Evolutionary conservation across 2,329 filamentous ascomycete species (phyloP), one percentile per base, ranked within the genome.

Genomic region (Phaeosphaeria sp.): DNA sequence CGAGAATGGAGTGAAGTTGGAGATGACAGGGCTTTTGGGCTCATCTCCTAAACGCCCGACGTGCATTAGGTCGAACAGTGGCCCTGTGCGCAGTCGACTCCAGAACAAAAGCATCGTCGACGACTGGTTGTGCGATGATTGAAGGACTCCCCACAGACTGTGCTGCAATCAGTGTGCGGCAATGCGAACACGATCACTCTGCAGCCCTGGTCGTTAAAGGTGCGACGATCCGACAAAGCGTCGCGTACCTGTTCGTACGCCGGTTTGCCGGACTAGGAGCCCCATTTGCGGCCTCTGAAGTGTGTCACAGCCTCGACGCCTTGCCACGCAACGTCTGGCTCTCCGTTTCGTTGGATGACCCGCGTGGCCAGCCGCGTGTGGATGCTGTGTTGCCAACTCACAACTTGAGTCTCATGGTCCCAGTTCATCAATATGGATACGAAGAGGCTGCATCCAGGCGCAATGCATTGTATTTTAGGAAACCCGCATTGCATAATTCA

Each of bases 31-130:
- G 61, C 66, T 63, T 64, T 67, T 59, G 69, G 68, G 63, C 61
- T 62, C 59, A 71, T 69, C 57, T 65, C 61, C 64, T 60, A 71
- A 71, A 71, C 60, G 65, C 66, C 71, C 68, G 68, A 73, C 60
- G 63, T 72, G 73, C 74, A 76, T 75, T 72, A 74, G 72, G 66
- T 48, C 69, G 72, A 71, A 72, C 71, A 69, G 66, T 65, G 67
- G 70, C 73, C 71, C 73, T 71, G 71, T 73, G 67, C 72, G 62
- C 57, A 66, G 64, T 71, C 72, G 64, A 62, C 59, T 60, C 59
- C 33, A 59, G 62, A 64, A 64, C 30, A 63, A 71, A 61, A 60
- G 61, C 66, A 62, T 60, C 52, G 55, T 61, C 60, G 55, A 64
- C 60, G 63, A 55, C 54, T 50, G 22, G 54, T 50, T 50, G 61